Percentiles rank a stretch among this genome's conserved stretches.
Conservation (phyloP, 2,329 filamentous ascomycete genomes). For the Paraconiothyrium brasiliense region DNA sequence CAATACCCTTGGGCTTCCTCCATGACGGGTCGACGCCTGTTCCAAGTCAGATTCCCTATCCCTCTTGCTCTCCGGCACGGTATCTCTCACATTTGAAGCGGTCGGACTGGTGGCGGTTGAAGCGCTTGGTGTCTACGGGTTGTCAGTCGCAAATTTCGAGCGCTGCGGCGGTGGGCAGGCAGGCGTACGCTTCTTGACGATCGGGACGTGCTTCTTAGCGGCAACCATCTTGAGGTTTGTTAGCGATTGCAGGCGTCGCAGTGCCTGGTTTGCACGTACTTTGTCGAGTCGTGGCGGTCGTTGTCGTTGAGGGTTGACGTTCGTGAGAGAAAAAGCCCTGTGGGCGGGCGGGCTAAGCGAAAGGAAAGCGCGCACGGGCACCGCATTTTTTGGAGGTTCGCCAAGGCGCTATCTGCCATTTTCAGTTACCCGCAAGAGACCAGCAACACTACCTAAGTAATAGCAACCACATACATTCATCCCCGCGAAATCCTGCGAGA, state of each 20-base stretch:
- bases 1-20: constrained; percentile 99
- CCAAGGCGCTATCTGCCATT: too few relatives aligned
- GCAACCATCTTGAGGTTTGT: constrained; percentile 80
- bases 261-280: constrained; percentile 38
- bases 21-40: constrained; percentile 78
- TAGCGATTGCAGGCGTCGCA: constrained; percentile 29
- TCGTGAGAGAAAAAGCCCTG: too few relatives aligned
- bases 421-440: too few relatives aligned
- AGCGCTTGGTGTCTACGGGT: constrained; percentile 83
- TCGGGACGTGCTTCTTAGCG: constrained; percentile 99
- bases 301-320: too few relatives aligned
- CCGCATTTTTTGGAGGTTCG: too few relatives aligned
- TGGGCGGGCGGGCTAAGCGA: too few relatives aligned
- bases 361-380: constrained; percentile 5
- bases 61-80: constrained; percentile 17
- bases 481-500: too few relatives aligned
- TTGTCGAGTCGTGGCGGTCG: constrained; percentile 48
- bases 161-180: constrained; percentile 28
- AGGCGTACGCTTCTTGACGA: constrained; percentile 99
- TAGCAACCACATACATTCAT: too few relatives aligned
- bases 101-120: constrained; percentile 97
- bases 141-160: constrained; percentile 45
- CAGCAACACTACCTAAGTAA: too few relatives aligned
- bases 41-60: constrained; percentile 39
- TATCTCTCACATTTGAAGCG: constrained; percentile 78